These are phyloP conservation scores for Ogataea populi-albae DNA, from an alignment of 805 yeast genomes.

Conservation along the genomic window DNA sequence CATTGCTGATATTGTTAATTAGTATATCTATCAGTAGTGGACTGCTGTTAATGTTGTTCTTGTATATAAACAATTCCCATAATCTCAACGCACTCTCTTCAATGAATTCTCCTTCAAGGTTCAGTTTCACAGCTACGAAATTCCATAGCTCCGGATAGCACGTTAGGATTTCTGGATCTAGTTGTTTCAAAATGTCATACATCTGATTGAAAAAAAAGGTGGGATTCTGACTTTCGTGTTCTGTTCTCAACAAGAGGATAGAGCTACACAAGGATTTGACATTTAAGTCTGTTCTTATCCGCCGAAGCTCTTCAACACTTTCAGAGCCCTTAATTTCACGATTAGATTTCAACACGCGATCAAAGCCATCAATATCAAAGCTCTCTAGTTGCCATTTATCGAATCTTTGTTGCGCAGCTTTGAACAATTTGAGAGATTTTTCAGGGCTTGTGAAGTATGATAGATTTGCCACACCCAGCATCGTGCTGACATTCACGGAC, in stretches of 20 bases:
- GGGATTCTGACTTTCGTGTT: conserved; percentile 8
- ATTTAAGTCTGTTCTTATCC: conserved; percentile 25
- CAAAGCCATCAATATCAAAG: conserved; percentile 32
- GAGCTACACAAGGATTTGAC: conserved; percentile 30
- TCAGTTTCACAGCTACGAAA: conserved; percentile 26
- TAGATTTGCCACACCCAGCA: conserved; percentile 30
- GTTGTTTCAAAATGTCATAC: conserved; percentile 12
- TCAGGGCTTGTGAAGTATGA: conserved; percentile 22
- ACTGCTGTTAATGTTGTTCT: conserved; percentile 8
- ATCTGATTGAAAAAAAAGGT: conserved; percentile 17
- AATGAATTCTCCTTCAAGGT: conserved; percentile 17
- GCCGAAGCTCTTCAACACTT: conserved; percentile 18
- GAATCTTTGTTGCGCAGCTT: conserved; percentile 30
- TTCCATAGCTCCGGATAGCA: conserved; percentile 33
- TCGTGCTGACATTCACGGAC: conserved; percentile 25
- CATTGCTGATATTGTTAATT: conserved; percentile 17
- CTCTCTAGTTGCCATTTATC: conserved; percentile 33
- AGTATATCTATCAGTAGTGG: conserved; percentile 25
- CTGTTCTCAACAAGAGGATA: conserved; percentile 22
- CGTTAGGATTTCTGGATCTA: conserved; percentile 19
- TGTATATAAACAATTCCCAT: conserved; percentile 18
- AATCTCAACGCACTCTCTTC: conserved; percentile 15
- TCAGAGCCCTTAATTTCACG: neutral
- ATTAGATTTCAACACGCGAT: conserved; percentile 16
- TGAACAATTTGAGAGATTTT: conserved; percentile 24